A percentile compares a stretch with the other conserved stretches of the same genome.
Evolutionary conservation across 352 stramenopile species (phyloP).

Genomic region (Phytophthora foliorum): DNA sequence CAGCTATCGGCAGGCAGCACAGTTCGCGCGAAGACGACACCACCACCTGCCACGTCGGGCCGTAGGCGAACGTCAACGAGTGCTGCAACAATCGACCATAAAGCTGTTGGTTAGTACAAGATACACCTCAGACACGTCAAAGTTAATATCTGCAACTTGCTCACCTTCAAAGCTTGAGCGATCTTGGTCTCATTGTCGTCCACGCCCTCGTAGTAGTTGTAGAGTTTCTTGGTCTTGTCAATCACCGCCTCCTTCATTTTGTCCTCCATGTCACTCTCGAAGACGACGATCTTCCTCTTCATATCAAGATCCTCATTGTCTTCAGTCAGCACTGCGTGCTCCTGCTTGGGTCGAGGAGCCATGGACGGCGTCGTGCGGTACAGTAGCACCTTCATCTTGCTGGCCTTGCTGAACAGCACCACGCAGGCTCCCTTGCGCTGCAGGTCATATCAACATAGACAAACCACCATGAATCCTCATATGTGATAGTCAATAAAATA

Average conservation of each 20-base stretch:
- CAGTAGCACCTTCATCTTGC: constrained; percentile 78
- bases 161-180: constrained; percentile 69
- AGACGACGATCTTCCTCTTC: constrained; percentile 60
- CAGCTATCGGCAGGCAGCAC: constrained; percentile 63
- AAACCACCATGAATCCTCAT: constrained; percentile 2
- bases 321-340: constrained; percentile 41
- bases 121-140: constrained; percentile 2
- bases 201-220: constrained; percentile 48
- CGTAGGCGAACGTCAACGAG: constrained; percentile 67
- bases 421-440: constrained; percentile 78
- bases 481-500: constrained; percentile 4
- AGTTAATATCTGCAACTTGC: neutral
- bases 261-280: constrained; percentile 66
- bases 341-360: constrained; percentile 39
- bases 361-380: constrained; percentile 69
- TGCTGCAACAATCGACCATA: constrained; percentile 38
- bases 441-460: constrained; percentile 7
- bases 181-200: constrained; percentile 58
- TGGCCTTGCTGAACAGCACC: constrained; percentile 65
- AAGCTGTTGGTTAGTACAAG: constrained; percentile 1
- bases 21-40: constrained; percentile 65
- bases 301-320: constrained; percentile 17
- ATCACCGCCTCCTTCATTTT: constrained; percentile 54
- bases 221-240: constrained; percentile 47
- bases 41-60: constrained; percentile 78